These are phyloP conservation scores for Talaromyces sp. DNA, from an alignment of 2,329 filamentous ascomycete genomes.

Conservation along the genomic window DNA sequence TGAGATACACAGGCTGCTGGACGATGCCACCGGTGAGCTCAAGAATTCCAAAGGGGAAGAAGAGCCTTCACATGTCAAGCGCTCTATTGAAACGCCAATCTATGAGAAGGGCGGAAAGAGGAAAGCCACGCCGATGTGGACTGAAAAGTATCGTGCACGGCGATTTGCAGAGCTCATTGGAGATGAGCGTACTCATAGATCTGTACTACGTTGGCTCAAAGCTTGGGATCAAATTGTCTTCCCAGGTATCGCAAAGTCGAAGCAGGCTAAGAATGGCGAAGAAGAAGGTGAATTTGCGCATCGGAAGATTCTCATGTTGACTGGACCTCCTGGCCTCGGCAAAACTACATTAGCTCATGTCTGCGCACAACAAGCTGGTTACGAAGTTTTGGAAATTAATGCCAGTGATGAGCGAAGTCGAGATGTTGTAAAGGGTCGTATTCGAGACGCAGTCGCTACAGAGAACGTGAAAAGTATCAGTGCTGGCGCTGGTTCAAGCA, in stretches of 20 bases:
- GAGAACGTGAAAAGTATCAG: constrained; percentile 77
- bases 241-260: constrained; percentile 65
- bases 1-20: constrained; percentile 79
- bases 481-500: constrained; percentile 44
- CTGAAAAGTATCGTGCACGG: constrained; percentile 90
- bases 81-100: constrained; percentile 32
- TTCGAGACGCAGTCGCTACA: constrained; percentile 86
- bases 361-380: constrained; percentile 89
- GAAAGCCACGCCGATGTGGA: constrained; percentile 64
- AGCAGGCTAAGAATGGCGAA: constrained; percentile 47
- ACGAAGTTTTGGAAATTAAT: constrained; percentile 96
- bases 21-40: constrained; percentile 62
- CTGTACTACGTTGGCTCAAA: constrained; percentile 90
- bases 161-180: constrained; percentile 92
- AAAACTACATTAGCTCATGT: constrained; percentile 97
- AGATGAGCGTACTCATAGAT: constrained; percentile 87
- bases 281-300: constrained; percentile 69
- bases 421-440: constrained; percentile 84
- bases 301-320: constrained; percentile 82
- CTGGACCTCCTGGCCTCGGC: constrained; percentile 86
- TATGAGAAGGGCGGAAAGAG: constrained; percentile 29
- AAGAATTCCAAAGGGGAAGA: constrained; percentile 29
- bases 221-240: constrained; percentile 92
- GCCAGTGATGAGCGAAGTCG: constrained; percentile 91
- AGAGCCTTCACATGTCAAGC: constrained; percentile 23